These are phyloP conservation scores for Colletotrichum liriopes DNA, from an alignment of 2,329 filamentous ascomycete species.

Conservation along the genomic window DNA sequence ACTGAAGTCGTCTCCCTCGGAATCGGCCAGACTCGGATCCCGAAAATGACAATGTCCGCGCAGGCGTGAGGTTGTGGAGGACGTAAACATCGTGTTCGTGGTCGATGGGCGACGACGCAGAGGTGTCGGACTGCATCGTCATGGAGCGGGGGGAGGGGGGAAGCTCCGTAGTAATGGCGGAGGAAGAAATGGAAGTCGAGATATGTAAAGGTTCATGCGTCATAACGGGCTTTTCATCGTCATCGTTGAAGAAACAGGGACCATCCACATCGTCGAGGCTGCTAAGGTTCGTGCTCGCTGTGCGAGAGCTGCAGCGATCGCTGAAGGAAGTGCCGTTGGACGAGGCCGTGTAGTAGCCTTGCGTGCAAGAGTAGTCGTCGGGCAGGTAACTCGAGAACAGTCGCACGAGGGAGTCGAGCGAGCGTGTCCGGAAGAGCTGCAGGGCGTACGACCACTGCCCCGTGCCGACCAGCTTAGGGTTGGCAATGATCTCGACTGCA, in stretches of 20 bases:
- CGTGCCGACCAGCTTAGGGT: constrained; percentile 71
- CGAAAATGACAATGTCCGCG: constrained; percentile 68
- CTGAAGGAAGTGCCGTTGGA: constrained; percentile 56
- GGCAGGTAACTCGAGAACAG: constrained; percentile 74
- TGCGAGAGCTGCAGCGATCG: constrained; percentile 56
- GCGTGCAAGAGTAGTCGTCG: constrained; percentile 61
- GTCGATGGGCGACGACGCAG: constrained; percentile 56
- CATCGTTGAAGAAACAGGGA: constrained; percentile 61
- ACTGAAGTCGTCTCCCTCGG: constrained; percentile 44
- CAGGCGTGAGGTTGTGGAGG: constrained; percentile 55
- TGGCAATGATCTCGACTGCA: constrained; percentile 74
- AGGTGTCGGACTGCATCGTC: constrained; percentile 63
- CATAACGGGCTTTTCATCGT: constrained; percentile 56
- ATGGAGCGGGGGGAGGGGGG: constrained; percentile 67
- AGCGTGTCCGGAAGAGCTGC: constrained; percentile 72
- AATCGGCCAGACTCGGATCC: constrained; percentile 64
- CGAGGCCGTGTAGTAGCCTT: constrained; percentile 51
- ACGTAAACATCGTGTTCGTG: constrained; percentile 53
- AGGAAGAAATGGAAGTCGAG: constrained; percentile 47
- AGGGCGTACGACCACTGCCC: constrained; percentile 72
- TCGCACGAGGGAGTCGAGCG: constrained; percentile 72
- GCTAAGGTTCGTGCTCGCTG: constrained; percentile 57
- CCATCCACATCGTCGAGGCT: constrained; percentile 54
- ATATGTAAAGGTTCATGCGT: constrained; percentile 63
- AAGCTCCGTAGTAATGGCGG: constrained; percentile 51